These are phyloP conservation scores for Bipolaris gigantea DNA, from an alignment of 2,329 filamentous ascomycete species.

Conservation along the genomic window DNA sequence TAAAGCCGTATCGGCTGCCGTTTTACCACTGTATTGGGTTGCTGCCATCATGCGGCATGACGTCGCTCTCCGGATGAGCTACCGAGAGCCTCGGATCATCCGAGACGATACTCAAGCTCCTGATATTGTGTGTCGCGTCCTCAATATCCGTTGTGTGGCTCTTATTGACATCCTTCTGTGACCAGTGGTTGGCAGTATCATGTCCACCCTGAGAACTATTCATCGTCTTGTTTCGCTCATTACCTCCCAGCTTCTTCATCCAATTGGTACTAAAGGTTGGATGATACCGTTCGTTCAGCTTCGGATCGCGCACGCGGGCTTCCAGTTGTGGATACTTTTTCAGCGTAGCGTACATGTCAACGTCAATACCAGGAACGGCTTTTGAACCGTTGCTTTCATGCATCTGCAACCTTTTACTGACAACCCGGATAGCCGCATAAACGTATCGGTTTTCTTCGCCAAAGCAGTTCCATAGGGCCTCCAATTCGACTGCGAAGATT, in stretches of 20 bases:
- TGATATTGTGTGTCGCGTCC: neutral
- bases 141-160: neutral
- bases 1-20: neutral
- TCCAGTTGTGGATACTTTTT: constrained; percentile 7
- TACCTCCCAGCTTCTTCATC: neutral
- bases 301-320: constrained; percentile 11
- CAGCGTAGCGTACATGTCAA: constrained; percentile 11
- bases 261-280: constrained; percentile 15
- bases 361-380: neutral
- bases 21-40: neutral
- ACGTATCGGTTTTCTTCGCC: constrained; percentile 23
- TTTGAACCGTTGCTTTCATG: neutral
- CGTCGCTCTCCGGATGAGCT: neutral
- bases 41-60: neutral
- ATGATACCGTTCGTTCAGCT: constrained; percentile 13
- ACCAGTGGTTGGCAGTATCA: neutral
- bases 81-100: neutral
- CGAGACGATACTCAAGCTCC: neutral
- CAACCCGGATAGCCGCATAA: constrained; percentile 21
- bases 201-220: neutral
- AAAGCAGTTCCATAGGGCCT: constrained; percentile 26
- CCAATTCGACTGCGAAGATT: constrained; percentile 19
- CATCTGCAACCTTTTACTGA: constrained; percentile 2
- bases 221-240: neutral
- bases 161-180: neutral